Conservation (phyloP, 2,329 filamentous ascomycete species). For the Botrytis deweyae region DNA sequence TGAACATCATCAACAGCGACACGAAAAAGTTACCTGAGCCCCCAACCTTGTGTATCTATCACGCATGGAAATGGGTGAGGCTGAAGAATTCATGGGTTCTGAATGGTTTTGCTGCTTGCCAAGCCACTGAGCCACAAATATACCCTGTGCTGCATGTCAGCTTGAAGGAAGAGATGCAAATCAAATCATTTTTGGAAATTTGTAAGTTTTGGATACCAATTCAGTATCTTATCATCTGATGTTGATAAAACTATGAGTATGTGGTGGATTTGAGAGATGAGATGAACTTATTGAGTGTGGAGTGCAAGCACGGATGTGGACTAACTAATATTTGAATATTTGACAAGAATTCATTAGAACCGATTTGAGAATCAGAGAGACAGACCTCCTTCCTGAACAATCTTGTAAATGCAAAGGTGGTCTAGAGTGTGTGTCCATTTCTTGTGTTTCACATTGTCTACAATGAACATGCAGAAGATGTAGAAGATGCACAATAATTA, state of each 20-base stretch:
- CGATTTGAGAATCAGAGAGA: not conserved
- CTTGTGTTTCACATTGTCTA: not conserved
- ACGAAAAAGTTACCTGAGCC: not conserved
- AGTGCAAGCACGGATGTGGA: slow-evolving; percentile 1
- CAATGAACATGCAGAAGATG: not conserved
- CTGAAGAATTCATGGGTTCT: not conserved
- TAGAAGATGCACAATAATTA: not conserved
- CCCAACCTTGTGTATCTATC: not conserved
- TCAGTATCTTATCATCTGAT: not conserved
- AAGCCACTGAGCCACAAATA: not conserved
- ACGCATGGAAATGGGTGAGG: not conserved
- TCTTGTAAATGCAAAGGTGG: not conserved
- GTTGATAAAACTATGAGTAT: not conserved
- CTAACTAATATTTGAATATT: not conserved
- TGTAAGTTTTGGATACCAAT: not conserved
- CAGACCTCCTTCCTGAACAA: not conserved
- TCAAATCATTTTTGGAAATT: not conserved
- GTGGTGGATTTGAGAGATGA: not conserved
- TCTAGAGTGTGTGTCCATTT: not conserved
- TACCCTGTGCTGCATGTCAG: slow-evolving; percentile 5
- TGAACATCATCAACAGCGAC: not conserved
- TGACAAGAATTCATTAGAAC: not conserved
- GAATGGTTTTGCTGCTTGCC: not conserved
- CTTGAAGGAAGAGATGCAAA: not conserved
- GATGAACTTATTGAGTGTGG: not conserved